Evolutionary conservation across 345 rosid genomes (phyloP), one percentile per base, ranked within the genome.

Genomic region (Noccaea caerulescens): DNA sequence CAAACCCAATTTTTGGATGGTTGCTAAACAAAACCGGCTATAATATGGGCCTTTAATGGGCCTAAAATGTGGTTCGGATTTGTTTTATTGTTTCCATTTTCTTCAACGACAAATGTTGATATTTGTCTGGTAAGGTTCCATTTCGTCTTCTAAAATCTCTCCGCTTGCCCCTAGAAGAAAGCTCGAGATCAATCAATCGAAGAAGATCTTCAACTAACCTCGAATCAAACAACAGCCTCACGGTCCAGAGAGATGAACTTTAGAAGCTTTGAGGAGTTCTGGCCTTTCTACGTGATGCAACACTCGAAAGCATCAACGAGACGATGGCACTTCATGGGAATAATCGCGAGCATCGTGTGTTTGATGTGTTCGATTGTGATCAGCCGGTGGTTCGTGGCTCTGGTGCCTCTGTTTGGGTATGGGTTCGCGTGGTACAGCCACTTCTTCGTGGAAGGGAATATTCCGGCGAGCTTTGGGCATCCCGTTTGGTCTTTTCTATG

Each of bases 381-480:
- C 71, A 88, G 77, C 73, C 41, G 80, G 81, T 85, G 95, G 89
- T 58, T 82, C 63, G 5, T 94, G 68, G 30, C 84, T 4, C 67
- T 83, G 34, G 96, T 85, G 77, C 99, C 97, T 10, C 11, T 89
- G 4, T 41, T 77, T 58, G 96, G 97, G 7, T 89, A 94, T 68
- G 99, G 95, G 7, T 76, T 76, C 61, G 99, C 93, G 8, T 91
- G 99, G 97, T 91, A 87, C 77, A 88, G 97, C 81, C 97, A 94
- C 79, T 91, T 94, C 84, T 91, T 89, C 79, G 93, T 94, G 62
- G 97, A 94, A 81, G 76, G 93, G 68, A 94, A 94, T 69, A 73
- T 84, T 71, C 96, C 93, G 13, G 88, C 90, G 10, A 82, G 84
- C 63, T 89, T 85, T 76, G 97, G 91, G 47, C 98, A 91, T 75